Percentiles rank a stretch among this genome's conserved stretches.
These are phyloP conservation scores for Avicennia marina DNA, from an alignment of 257 asterid genomes.

Conservation along the genomic window DNA sequence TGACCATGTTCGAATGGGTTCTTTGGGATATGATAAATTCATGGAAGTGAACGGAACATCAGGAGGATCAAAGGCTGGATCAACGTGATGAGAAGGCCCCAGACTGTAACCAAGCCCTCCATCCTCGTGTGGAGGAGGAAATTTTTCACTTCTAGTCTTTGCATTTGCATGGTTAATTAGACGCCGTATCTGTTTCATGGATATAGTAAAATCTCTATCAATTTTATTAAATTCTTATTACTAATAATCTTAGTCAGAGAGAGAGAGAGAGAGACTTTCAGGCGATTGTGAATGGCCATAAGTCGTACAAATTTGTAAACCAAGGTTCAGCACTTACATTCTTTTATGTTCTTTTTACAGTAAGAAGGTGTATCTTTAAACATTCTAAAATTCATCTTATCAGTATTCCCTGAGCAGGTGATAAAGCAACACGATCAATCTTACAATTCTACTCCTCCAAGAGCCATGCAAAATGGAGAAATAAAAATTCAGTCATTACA, in stretches of 20 bases:
- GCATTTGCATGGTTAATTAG: constrained; percentile 47
- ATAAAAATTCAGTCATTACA: neutral
- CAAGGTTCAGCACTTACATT: neutral
- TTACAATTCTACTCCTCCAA: neutral
- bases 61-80: constrained; percentile 48
- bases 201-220: neutral
- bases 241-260: neutral
- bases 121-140: constrained; percentile 73
- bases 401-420: neutral
- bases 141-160: constrained; percentile 46
- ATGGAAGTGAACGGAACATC: constrained; percentile 57
- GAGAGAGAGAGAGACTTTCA: neutral
- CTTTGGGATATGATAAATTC: constrained; percentile 62
- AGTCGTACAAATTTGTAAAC: neutral
- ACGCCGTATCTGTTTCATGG: constrained; percentile 50
- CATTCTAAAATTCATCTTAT: neutral
- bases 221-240: neutral
- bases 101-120: constrained; percentile 61
- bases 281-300: neutral
- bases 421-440: neutral
- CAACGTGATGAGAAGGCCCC: constrained; percentile 45
- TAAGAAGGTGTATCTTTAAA: no score
- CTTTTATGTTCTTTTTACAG: neutral
- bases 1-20: constrained; percentile 41
- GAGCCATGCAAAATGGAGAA: neutral